These are phyloP conservation scores for Boechera retrofracta DNA, from an alignment of 345 rosid species.

Conservation along the genomic window DNA sequence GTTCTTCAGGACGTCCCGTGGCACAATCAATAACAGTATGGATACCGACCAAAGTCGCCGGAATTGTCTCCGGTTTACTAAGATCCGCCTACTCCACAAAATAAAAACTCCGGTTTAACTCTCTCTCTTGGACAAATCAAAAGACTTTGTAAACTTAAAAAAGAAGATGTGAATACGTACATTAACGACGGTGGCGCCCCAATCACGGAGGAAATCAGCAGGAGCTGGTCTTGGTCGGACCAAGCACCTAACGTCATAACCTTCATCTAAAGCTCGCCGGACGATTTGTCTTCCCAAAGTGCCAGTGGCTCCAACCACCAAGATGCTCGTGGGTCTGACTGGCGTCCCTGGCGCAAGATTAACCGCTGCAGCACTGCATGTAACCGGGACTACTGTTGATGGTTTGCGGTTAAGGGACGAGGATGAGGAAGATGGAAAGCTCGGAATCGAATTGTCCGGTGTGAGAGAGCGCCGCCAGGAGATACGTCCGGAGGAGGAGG, in stretches of 20 bases:
- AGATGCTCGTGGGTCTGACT: constrained; percentile 71
- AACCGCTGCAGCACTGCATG: constrained; percentile 54
- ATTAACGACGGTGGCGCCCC: constrained; percentile 97
- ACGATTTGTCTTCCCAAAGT: constrained; percentile 93
- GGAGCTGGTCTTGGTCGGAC: constrained; percentile 94
- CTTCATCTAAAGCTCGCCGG: constrained; percentile 90
- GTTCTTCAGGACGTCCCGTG: constrained; percentile 99
- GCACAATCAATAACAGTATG: constrained; percentile 95
- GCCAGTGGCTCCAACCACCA: constrained; percentile 91
- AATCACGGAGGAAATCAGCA: constrained; percentile 93
- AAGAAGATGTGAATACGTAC: constrained; percentile 44
- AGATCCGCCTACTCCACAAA: constrained; percentile 75
- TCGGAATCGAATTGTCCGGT: constrained; percentile 38
- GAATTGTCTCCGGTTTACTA: constrained; percentile 90
- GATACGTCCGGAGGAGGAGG: constrained; percentile 34
- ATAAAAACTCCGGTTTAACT: constrained; percentile 14
- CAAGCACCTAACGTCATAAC: constrained; percentile 89
- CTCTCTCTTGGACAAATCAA: neutral
- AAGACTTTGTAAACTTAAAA: neutral
- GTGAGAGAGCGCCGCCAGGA: constrained; percentile 52
- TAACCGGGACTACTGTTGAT: constrained; percentile 43
- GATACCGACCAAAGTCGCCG: constrained; percentile 92
- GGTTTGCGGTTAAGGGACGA: constrained; percentile 26
- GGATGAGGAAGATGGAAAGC: constrained; percentile 31
- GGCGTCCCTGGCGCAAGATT: constrained; percentile 88